Conservation (phyloP, 2,329 filamentous ascomycete species). For the Chrysoporthe austroafricana region DNA sequence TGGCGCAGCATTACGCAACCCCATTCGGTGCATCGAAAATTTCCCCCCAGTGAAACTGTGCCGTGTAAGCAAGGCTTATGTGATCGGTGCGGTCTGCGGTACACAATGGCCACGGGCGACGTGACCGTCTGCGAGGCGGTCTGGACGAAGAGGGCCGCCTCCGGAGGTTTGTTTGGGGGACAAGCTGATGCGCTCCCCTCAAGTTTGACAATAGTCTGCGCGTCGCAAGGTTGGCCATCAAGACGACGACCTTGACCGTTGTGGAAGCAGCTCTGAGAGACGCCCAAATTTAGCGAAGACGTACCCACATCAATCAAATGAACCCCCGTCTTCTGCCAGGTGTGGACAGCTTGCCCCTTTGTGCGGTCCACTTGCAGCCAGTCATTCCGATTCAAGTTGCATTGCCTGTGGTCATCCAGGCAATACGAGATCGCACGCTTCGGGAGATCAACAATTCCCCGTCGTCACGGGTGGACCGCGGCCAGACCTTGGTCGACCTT, state of each 20-base stretch:
- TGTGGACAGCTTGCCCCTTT: conserved; percentile 21
- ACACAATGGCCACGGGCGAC: not conserved
- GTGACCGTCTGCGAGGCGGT: not conserved
- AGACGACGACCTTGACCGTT: not conserved
- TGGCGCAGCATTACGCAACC: conserved; percentile 11
- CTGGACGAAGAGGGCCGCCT: not conserved
- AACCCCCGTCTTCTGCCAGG: conserved; percentile 14
- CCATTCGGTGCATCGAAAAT: not conserved
- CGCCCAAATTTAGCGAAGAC: conserved; percentile 20
- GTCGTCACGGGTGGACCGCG: not conserved
- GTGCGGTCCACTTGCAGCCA: conserved; percentile 23
- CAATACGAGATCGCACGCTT: conserved; percentile 28
- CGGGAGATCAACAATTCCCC: conserved; percentile 28
- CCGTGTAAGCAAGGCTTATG: not conserved
- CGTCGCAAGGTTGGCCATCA: conserved; percentile 4
- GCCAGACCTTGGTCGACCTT: conserved; percentile 7
- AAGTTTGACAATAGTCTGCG: not conserved
- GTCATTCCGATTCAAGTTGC: conserved; percentile 16
- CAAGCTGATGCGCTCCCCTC: not conserved
- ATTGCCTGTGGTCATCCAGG: conserved; percentile 2
- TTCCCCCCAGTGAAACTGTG: not conserved
- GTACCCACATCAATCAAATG: conserved; percentile 27
- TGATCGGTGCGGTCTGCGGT: conserved; percentile 3
- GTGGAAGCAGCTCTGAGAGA: conserved; percentile 12
- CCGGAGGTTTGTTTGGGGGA: not conserved